Base-by-base conservation (phyloP, 106 monocot species). In the Dioscorea dumetorum region DNA sequence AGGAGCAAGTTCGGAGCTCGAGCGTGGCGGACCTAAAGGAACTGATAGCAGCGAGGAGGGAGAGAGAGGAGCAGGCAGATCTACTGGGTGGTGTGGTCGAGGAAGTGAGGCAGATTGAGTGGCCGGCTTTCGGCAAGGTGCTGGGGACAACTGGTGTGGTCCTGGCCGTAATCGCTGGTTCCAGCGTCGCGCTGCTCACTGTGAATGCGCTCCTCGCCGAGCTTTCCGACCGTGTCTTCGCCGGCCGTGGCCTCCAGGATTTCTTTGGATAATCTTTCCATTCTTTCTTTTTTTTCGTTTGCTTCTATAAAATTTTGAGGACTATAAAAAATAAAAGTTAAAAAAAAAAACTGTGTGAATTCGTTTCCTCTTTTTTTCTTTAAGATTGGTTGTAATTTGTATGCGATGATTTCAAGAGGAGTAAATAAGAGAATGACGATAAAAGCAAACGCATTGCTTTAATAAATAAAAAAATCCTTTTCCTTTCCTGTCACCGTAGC, bases 71-170 rank as follows among this genome's bases (percentile, higher is more conserved):
- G 54, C 61, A 41, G 58, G 21, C 41, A 57, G 70, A 49, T 23
- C 50, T 84, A 67, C 72, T 77, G 68, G 71, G 50, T 5, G 91
- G 95, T 5, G 95, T 92, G 50, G 70, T 54, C 64, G 88, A 84
- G 74, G 92, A 92, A 77, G 68, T 99, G 20, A 60, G 60, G 22
- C 82, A 85, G 83, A 90, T 99, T 73, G 92, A 99, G 84, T 99
- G 97, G 97, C 97, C 92, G 66, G 67, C 66, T 33, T 87, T 92
- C 56, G 79, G 84, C 61, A 92, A 79, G 76, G 92, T 99, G 2
- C 66, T 99, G 67, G 86, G 89, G 22, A 99, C 89, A 63, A 95
- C 99, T 12, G 92, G 99, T 16, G 87, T 99, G 16, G 99, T 99
- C 1, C 68, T 99, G 14, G 84, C 82, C 12, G 85, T 99, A 63